phyloP scores from a whole-genome alignment of 2,329 filamentous ascomycete species.

The Claviceps purpurea region DNA sequence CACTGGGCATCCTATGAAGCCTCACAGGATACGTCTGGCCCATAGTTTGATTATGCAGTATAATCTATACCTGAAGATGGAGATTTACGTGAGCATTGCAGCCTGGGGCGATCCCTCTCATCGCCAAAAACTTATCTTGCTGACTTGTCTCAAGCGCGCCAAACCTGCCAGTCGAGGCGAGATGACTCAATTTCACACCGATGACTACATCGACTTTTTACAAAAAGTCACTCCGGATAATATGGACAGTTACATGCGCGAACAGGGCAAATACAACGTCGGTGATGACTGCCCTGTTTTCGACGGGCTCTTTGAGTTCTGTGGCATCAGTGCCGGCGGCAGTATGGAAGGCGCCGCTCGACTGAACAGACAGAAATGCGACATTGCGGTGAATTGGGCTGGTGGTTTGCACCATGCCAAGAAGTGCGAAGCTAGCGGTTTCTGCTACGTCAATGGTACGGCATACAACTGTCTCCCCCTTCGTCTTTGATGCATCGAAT shows the following conservation, averaged over 20 bases:
- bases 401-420: slow-evolving; percentile 95
- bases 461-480: slow-evolving; percentile 7
- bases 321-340: slow-evolving; percentile 84
- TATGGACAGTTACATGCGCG: slow-evolving; percentile 84
- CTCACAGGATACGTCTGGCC: slow-evolving; percentile 85
- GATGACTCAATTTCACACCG: slow-evolving; percentile 86
- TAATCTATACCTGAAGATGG: slow-evolving; percentile 91
- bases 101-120: neutral
- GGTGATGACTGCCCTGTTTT: slow-evolving; percentile 97
- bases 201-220: slow-evolving; percentile 92
- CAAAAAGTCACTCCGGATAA: slow-evolving; percentile 95
- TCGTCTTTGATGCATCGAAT: slow-evolving; percentile 2
- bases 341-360: slow-evolving; percentile 88
- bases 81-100: slow-evolving; percentile 63
- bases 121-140: neutral
- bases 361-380: slow-evolving; percentile 79
- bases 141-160: slow-evolving; percentile 42
- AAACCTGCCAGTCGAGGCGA: slow-evolving; percentile 82
- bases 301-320: slow-evolving; percentile 94
- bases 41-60: slow-evolving; percentile 96
- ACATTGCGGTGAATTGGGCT: slow-evolving; percentile 98
- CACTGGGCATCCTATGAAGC: slow-evolving; percentile 96
- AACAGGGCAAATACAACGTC: slow-evolving; percentile 89
- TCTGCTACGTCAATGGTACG: slow-evolving; percentile 94
- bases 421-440: slow-evolving; percentile 89